These are phyloP conservation scores for Cercophora sp. DNA, from an alignment of 495 filamentous ascomycete species.

Conservation along the genomic window DNA sequence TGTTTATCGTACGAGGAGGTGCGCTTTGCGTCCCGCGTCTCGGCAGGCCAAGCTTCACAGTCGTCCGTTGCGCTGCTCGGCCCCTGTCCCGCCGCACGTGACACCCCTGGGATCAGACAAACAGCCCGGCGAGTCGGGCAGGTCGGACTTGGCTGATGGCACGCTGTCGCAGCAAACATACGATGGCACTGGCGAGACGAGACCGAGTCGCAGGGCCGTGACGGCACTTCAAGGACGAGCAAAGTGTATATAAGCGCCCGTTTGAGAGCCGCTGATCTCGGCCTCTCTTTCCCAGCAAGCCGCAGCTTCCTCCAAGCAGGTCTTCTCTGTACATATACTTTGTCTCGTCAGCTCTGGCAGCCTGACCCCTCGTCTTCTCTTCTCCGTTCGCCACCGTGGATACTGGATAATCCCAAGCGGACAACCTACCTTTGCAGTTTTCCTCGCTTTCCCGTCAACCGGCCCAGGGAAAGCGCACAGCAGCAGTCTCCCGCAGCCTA, in stretches of 20 bases:
- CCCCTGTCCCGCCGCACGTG: constrained; percentile 25
- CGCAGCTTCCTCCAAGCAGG: too few relatives aligned
- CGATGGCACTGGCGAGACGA: too few relatives aligned
- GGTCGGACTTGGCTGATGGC: too few relatives aligned
- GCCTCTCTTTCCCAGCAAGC: too few relatives aligned
- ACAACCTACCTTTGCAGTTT: constrained; percentile 18
- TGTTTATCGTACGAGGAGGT: constrained; percentile 21
- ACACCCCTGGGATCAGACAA: constrained; percentile 24
- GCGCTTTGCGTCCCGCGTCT: neutral
- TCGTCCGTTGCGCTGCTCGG: constrained; percentile 4
- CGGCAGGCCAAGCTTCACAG: constrained; percentile 1
- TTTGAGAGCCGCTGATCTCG: too few relatives aligned
- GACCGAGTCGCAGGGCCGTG: too few relatives aligned
- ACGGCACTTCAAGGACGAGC: too few relatives aligned
- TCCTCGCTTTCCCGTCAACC: constrained; percentile 21
- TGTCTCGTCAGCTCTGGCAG: too few relatives aligned
- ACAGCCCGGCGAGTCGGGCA: too few relatives aligned
- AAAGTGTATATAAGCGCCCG: too few relatives aligned
- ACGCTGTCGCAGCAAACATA: neutral
- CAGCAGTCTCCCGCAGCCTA: neutral
- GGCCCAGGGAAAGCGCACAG: constrained; percentile 13
- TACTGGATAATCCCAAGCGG: constrained; percentile 10
- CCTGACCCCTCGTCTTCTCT: constrained; percentile 7
- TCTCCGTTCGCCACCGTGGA: constrained; percentile 18
- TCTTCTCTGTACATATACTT: too few relatives aligned